A percentile compares a stretch with the other conserved stretches of the same genome.
phyloP scores from a whole-genome alignment of 371 early-diverging fungal genomes.

The Capillidium rhysosporum region DNA sequence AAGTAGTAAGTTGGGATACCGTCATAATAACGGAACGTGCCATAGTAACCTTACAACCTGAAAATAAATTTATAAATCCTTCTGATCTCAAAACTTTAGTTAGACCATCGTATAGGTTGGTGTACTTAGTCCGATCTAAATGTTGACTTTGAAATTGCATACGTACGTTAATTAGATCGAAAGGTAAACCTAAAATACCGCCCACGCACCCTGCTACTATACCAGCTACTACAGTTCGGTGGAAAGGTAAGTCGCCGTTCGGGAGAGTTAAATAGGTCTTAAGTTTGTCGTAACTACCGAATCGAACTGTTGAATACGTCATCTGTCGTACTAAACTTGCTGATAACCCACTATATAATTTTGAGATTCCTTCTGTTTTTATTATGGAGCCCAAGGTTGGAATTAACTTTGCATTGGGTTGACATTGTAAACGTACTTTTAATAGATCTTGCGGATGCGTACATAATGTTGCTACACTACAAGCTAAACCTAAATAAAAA shows the following conservation, averaged over 20 bases:
- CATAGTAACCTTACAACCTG: conserved; percentile 53
- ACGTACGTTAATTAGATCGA: conserved; percentile 64
- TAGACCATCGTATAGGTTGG: conserved; percentile 54
- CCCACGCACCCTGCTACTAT: conserved; percentile 47
- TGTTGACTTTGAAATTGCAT: conserved; percentile 71
- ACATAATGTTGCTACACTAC: conserved; percentile 8
- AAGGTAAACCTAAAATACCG: conserved; percentile 63
- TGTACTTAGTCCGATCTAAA: conserved; percentile 40
- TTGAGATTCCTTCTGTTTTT: background rate
- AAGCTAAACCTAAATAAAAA: conserved; percentile 5
- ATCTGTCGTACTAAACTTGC: conserved; percentile 3
- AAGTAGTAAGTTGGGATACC: conserved; percentile 46
- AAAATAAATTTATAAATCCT: conserved; percentile 35
- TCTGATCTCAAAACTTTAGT: conserved; percentile 40
- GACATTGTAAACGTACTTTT: conserved; percentile 57
- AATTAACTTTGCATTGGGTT: conserved; percentile 24
- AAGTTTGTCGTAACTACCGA: conserved; percentile 1
- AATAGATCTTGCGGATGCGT: conserved; percentile 71
- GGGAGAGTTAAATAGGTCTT: background rate
- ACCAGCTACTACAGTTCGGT: background rate
- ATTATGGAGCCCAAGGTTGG: conserved; percentile 27
- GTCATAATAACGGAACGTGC: conserved; percentile 62
- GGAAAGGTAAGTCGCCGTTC: background rate
- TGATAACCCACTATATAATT: background rate
- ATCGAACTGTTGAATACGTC: conserved; percentile 4